Evolutionary conservation across 257 asterid genomes (phyloP), one percentile per base, ranked within the genome.

Genomic region (Nicotiana undulata): DNA sequence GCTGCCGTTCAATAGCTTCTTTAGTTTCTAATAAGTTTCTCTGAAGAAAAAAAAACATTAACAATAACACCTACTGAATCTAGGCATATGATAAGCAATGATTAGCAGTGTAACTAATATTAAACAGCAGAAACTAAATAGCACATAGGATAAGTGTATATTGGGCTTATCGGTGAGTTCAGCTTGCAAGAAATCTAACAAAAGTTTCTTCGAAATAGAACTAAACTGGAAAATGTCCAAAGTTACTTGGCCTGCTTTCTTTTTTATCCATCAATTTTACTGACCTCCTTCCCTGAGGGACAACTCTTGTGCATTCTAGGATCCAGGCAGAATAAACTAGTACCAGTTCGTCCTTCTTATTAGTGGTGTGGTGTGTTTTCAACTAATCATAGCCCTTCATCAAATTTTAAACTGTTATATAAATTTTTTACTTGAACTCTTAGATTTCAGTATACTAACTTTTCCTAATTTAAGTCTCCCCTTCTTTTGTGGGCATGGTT

Each of bases 1-100:
- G 86, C 90, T 92, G 98, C 89, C 99, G 93, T 79, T 96, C 99
- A 87, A 94, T 80, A 66, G 95, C 92, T 88, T 96, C 99, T 86
- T 96, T 96, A 81, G 79, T 86, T 88, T 96, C 98, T 88, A 94
- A 61, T 87, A 96, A 87, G 85, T 87, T 90, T 85, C 88, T 91
- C 98, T 96, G 88, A 11, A 49, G 32, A 82, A 55, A 13, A 77
- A 29, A 64, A 28, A n/a, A 66, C 51, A 40, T 44, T 68, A 81
- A 29, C 44, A 63, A 40, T 79, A 29, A 79, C 15, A 75, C 67
- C 40, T 60, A 55, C 51, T n/a, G 24, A 32, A 44, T 70, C 77
- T 40, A 70, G 77, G 59, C 4, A 70, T 70, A 44, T 17, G n/a
- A 52, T 26, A 63, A 79, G 49, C 70, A 34, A n/a, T 31, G 13